These are phyloP conservation scores for Neurospora sp. DNA, from an alignment of 495 filamentous ascomycete species.

Conservation along the genomic window DNA sequence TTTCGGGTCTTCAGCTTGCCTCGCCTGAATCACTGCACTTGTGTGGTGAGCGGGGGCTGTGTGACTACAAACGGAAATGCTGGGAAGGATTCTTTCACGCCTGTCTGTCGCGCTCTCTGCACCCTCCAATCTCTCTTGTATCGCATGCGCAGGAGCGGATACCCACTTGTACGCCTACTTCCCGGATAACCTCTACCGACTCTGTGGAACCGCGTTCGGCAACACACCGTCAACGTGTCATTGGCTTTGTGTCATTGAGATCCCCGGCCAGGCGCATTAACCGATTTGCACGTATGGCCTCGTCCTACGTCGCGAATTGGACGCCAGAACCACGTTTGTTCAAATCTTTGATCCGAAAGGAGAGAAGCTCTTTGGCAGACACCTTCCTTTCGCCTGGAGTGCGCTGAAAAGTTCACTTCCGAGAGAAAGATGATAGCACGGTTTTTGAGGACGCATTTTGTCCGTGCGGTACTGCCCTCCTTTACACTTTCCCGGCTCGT, in stretches of 20 bases:
- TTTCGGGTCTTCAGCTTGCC: slow-evolving; percentile 15
- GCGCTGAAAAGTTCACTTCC: slow-evolving; percentile 25
- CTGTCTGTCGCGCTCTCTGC: slow-evolving; percentile 25
- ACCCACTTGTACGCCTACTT: neutral
- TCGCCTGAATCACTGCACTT: slow-evolving; percentile 34
- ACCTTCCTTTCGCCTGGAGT: slow-evolving; percentile 23
- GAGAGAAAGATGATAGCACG: slow-evolving; percentile 45
- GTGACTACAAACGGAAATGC: slow-evolving; percentile 30
- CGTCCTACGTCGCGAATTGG: slow-evolving; percentile 43
- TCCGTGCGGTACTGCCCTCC: slow-evolving; percentile 57
- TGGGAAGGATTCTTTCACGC: slow-evolving; percentile 17
- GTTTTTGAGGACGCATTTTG: slow-evolving; percentile 82
- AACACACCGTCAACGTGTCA: slow-evolving; percentile 33
- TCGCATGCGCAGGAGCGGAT: neutral
- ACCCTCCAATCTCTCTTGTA: slow-evolving; percentile 16
- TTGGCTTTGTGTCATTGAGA: slow-evolving; percentile 20
- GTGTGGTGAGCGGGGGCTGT: slow-evolving; percentile 27
- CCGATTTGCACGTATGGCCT: slow-evolving; percentile 45
- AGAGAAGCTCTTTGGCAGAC: slow-evolving; percentile 17
- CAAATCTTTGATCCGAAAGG: neutral
- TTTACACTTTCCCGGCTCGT: slow-evolving; percentile 15
- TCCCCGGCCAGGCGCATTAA: slow-evolving; percentile 64
- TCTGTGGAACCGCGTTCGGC: slow-evolving; percentile 30
- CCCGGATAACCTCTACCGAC: slow-evolving; percentile 10
- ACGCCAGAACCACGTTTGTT: slow-evolving; percentile 45